Base-by-base conservation (phyloP, 2,329 filamentous ascomycete genomes). In the Pseudogymnoascus sp. region DNA sequence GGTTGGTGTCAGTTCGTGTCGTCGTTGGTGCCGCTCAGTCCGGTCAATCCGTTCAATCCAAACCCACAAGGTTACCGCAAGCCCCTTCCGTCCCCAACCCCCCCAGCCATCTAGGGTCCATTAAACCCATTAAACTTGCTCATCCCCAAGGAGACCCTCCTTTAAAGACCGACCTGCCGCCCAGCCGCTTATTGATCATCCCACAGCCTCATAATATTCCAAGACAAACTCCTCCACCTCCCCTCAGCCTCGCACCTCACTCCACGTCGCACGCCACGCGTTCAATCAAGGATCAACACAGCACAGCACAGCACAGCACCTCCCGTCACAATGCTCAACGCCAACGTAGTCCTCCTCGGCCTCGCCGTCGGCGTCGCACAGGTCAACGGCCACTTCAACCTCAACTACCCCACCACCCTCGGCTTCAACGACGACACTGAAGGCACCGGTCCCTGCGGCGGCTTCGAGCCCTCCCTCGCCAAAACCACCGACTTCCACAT, bases 361-460 rank as follows among this genome's bases (percentile, higher is more conserved):
- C 60, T 66, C 36, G 59, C 64, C 11, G 59, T 65, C n/a, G 34
- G 63, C 50, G 18, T 44, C 40, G 18, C 40, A 3, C 64, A 66
- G 53, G 75, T 78, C 64, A 74, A 75, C 42, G 84, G 83, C 40
- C 84, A 87, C 73, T 86, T 86, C 76, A 73, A 75, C 34, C 75
- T 87, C 70, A 71, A 76, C 64, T 72, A 78, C 71, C 75, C 85
- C 74, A 66, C 66, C 1, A 75, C 79, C 36, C 77, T 84, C 64
- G 82, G 81, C 44, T 78, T 80, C 65, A 73, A 81, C 64, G 80
- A 82, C 56, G 76, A 80, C 37, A 72, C 77, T 31, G 76, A 83
- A 65, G 72, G 63, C 68, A 73, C 71, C 4, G 75, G 70, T 0
- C 85, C 84, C 25, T 87, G 84, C 72, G 85, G 85, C 65, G 81